A percentile compares a stretch with the other conserved stretches of the same genome.
Evolutionary conservation across 2,329 filamentous ascomycete genomes (phyloP).

Genomic region (Akanthomyces muscarius): DNA sequence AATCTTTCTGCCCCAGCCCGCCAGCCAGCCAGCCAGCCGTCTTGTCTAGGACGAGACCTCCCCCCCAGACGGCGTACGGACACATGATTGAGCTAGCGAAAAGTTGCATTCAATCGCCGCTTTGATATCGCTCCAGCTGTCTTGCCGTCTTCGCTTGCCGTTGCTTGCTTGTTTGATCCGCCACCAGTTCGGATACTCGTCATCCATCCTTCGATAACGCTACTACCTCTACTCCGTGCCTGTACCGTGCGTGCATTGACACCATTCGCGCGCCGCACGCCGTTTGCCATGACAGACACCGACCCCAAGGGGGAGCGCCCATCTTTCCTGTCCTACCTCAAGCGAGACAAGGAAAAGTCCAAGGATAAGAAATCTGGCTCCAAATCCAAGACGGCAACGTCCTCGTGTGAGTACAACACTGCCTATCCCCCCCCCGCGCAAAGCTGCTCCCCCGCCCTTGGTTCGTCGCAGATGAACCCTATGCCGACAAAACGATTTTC

Average conservation of each 20-base stretch:
- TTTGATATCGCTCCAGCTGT: no score
- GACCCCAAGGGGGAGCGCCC: not conserved
- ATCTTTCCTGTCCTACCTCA: constrained; percentile 16
- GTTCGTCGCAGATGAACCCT: not conserved
- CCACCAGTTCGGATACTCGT: no score
- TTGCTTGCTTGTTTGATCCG: no score
- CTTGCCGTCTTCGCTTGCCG: no score
- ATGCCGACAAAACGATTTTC: constrained; percentile 2
- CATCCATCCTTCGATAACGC: no score
- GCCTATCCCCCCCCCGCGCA: not conserved
- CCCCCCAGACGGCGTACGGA: not conserved
- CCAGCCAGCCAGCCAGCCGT: no score
- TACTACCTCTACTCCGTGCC: no score
- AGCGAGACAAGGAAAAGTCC: constrained; percentile 12
- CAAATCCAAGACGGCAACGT: constrained; percentile 9
- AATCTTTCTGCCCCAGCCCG: not conserved
- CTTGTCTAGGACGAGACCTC: no score
- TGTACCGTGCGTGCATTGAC: no score
- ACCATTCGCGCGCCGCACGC: no score
- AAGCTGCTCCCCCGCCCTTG: not conserved
- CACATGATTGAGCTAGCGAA: not conserved
- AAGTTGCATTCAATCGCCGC: not conserved
- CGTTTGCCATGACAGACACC: constrained; percentile 1
- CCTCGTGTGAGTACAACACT: constrained; percentile 9
- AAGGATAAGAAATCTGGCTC: constrained; percentile 4